Conservation (phyloP, 225 moss, liverwort and hornwort species). For the Pseudoscleropodium purum region DNA sequence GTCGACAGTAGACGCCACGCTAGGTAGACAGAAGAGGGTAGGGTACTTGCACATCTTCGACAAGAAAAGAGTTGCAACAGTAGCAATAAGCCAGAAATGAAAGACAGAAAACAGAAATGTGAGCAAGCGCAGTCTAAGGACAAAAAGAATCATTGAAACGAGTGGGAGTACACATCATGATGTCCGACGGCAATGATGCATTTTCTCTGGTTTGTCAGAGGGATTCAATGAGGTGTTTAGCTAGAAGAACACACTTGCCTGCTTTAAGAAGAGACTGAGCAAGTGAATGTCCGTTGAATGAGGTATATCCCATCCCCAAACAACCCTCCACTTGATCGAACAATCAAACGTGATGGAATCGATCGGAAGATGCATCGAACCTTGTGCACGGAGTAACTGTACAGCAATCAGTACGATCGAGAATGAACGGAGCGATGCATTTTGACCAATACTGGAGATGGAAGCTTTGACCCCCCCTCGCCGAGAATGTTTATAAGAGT, state of each 20-base stretch:
- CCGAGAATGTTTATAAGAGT: background rate
- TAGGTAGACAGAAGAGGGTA: background rate
- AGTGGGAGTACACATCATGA: background rate
- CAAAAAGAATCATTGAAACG: background rate
- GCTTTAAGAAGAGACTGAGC: background rate
- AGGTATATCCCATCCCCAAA: background rate
- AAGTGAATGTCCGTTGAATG: background rate
- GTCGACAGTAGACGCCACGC: background rate
- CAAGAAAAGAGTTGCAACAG: background rate
- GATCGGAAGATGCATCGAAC: background rate
- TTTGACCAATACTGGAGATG: slow-evolving; percentile 1
- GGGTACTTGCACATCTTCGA: background rate
- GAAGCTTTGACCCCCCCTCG: background rate
- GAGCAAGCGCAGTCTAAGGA: background rate
- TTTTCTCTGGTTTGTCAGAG: background rate
- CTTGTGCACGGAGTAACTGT: background rate
- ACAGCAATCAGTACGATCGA: background rate
- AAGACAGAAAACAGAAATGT: background rate
- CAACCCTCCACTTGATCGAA: background rate
- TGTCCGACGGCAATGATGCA: background rate
- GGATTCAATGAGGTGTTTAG: background rate
- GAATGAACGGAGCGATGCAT: background rate
- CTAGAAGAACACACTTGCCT: background rate
- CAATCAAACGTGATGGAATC: slow-evolving; percentile 4
- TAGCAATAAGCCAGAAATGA: background rate